These are phyloP conservation scores for Lentinula aciculospora DNA, from an alignment of 768 basidiomycete species.

Conservation along the genomic window DNA sequence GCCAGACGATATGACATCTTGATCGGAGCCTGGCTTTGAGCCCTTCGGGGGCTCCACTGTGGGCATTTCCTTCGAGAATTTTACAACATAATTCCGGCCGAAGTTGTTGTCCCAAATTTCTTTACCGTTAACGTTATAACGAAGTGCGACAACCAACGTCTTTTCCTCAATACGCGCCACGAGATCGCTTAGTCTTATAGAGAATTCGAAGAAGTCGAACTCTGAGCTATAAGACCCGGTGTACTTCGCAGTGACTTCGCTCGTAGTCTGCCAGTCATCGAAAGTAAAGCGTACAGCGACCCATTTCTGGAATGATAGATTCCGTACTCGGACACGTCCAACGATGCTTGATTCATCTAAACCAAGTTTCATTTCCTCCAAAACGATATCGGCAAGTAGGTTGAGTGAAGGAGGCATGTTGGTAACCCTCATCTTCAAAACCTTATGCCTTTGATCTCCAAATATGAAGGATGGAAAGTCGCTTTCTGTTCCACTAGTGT, in stretches of 20 bases:
- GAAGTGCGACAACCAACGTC: slow-evolving; percentile 72
- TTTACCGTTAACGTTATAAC: slow-evolving; percentile 61
- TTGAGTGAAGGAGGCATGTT: slow-evolving; percentile 56
- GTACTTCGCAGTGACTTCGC: slow-evolving; percentile 82
- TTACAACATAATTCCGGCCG: slow-evolving; percentile 72
- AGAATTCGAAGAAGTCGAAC: slow-evolving; percentile 75
- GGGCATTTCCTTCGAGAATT: slow-evolving; percentile 41
- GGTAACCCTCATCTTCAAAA: slow-evolving; percentile 54
- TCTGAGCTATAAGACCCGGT: slow-evolving; percentile 38
- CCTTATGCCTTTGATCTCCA: slow-evolving; percentile 29
- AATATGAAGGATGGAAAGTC: slow-evolving; percentile 72
- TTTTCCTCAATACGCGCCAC: slow-evolving; percentile 76
- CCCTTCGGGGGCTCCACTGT: slow-evolving; percentile 16
- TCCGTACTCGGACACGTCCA: slow-evolving; percentile 77
- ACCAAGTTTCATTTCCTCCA: slow-evolving; percentile 52
- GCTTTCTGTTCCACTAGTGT: slow-evolving; percentile 74
- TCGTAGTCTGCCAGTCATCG: slow-evolving; percentile 94
- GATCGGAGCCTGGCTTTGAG: slow-evolving; percentile 23
- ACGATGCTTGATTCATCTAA: slow-evolving; percentile 48
- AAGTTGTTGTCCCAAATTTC: slow-evolving; percentile 94
- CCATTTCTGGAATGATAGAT: slow-evolving; percentile 84
- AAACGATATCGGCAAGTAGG: slow-evolving; percentile 36
- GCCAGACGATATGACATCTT: slow-evolving; percentile 29
- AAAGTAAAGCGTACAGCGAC: slow-evolving; percentile 89
- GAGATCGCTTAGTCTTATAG: slow-evolving; percentile 73